Base-by-base conservation (phyloP, 306 rosid species). In the Ormosia semicastrata region DNA sequence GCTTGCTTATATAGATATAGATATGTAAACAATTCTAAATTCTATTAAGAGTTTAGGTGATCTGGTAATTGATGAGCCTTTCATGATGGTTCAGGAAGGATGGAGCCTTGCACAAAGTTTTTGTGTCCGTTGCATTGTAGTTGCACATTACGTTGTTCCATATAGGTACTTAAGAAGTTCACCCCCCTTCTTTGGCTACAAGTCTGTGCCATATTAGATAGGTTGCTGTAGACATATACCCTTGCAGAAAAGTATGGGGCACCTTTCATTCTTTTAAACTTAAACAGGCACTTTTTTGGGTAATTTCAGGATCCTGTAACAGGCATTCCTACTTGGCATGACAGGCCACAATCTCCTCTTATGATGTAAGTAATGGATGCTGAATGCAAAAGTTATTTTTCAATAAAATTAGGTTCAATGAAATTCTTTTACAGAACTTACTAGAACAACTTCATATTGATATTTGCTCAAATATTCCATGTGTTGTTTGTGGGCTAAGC, bases 61-160 rank as follows among this genome's bases (percentile, higher is more conserved):
- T 64, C 29, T 64, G 14, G 40, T 49, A 41, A 67, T 71, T 59
- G 50, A 81, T 66, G 32, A 63, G 39, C 58, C 74, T 77, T 82
- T 50, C 77, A 37, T 90, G 79, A 84, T 86, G 84, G 34, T 82
- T 79, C 85, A 93, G 98, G 98, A 93, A 90, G 98, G 98, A 37
- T 93, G 98, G 98, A 91, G 92, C 88, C 90, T 93, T 68, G 97
- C 97, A 0, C 97, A 93, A 71, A 70, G 82, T 29, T 93, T 90
- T 76, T 73, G 43, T 71, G 85, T 93, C 76, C 92, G 87, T 6
- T 93, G 98, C 84, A 64, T 93, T 18, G 84, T 93, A 40, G 94
- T 92, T 85, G 98, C 97, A 47, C 97, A 94, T 40, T 90, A 92
- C 65, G 93, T 89, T 56, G 97, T 92, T 87, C 97, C 98, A 8